Evolutionary conservation across 306 rosid species (phyloP), one percentile per base, ranked within the genome.

Genomic region (Hylodesmum podocarpum): DNA sequence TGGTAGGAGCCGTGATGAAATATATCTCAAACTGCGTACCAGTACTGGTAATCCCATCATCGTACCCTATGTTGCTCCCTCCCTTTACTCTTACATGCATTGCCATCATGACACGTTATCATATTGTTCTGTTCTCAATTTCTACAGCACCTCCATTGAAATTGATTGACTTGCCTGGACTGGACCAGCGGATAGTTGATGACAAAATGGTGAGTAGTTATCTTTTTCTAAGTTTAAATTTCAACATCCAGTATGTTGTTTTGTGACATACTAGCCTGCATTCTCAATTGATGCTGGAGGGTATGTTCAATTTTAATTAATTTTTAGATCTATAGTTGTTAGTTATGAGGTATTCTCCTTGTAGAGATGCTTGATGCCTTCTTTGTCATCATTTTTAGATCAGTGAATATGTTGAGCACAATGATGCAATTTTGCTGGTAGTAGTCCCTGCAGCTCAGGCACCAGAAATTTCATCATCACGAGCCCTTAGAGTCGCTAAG

Each of bases 121-220:
- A 40, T 54, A 28, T 54, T 76, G 36, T 75, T 80, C 50, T 44
- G 16, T 79, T 54, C 72, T 63, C 5, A 54, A 57, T 61, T 87
- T 80, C 72, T 65, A 49, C 97, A 92, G 97, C 96, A 47, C 97
- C 99, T 69, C 91, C 99, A 15, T 78, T 95, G 86, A 95, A 89
- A 78, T 90, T 95, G 93, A 85, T 92, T 81, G 99, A 95, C 84
- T 88, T 95, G 77, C 99, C 99, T 55, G 99, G 99, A 78, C 75
- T 95, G 82, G 97, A 95, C 86, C 99, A 95, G 70, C 91, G 97
- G 77, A 86, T 80, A 33, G 37, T 82, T 80, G 97, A 92, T 85
- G 99, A 95, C 37, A 90, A 93, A 55, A 53, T 89, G 89, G 98
- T 90, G 79, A 86, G 98, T 76, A 50, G 40, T 55, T 64, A 69